phyloP scores from a whole-genome alignment of 148 eudicot species.

The Amaranthus cruentus region DNA sequence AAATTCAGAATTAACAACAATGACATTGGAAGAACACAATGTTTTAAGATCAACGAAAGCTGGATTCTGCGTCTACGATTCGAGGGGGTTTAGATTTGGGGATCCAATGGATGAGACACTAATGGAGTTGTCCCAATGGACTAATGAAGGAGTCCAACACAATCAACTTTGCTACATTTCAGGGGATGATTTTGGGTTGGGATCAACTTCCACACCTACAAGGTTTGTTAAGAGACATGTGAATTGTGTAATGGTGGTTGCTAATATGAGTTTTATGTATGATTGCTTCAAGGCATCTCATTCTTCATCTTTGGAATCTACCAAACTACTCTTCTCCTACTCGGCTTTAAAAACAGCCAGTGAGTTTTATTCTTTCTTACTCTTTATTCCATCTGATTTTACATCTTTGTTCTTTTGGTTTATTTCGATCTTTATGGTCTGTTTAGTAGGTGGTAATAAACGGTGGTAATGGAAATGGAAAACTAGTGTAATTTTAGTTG shows the following conservation, averaged over 20 bases:
- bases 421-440: too few species aligned
- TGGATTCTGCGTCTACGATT: constrained; percentile 64
- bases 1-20: constrained; percentile 37
- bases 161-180: constrained; percentile 39
- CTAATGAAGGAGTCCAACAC: constrained; percentile 45
- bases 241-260: constrained; percentile 53
- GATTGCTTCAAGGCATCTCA: constrained; percentile 36
- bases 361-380: constrained; percentile 29
- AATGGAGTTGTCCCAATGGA: constrained; percentile 45
- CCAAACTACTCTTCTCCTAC: constrained; percentile 33
- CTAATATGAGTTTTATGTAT: constrained; percentile 45
- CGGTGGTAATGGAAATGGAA: too few species aligned
- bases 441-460: too few species aligned
- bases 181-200: constrained; percentile 17
- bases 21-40: constrained; percentile 63
- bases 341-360: constrained; percentile 45
- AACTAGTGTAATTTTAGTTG: too few species aligned
- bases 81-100: constrained; percentile 41
- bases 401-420: too few species aligned
- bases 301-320: constrained; percentile 36
- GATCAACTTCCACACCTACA: constrained; percentile 15
- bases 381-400: neutral
- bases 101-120: constrained; percentile 25
- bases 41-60: constrained; percentile 53
- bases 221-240: constrained; percentile 47